Conservation (phyloP, 805 yeast genomes). For the Candida dendrica region DNA sequence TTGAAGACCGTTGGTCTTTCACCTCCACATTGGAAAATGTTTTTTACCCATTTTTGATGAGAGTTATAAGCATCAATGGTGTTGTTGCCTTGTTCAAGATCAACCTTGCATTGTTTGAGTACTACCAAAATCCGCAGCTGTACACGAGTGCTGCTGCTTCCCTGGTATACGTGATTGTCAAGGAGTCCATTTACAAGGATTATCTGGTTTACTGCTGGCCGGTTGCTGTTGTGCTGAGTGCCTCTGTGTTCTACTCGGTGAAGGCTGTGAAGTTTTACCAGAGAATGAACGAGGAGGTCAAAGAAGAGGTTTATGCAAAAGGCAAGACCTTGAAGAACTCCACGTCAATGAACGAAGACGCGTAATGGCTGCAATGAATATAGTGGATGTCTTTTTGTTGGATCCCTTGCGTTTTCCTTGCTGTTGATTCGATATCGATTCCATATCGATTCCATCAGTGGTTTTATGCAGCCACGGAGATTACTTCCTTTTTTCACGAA, state of each 20-base stretch:
- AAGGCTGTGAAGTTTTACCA: neutral
- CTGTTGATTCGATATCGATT: slow-evolving; percentile 7
- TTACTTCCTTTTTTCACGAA: no score
- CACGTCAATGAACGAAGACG: neutral
- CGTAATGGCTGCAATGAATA: neutral
- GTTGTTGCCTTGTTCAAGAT: slow-evolving; percentile 12
- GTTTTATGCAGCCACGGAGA: no score
- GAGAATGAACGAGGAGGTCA: slow-evolving; percentile 37
- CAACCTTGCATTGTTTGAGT: slow-evolving; percentile 12
- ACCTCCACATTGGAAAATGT: neutral
- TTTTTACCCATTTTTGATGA: neutral
- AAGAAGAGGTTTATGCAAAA: slow-evolving; percentile 48
- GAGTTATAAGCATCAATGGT: slow-evolving; percentile 2
- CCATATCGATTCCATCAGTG: no score
- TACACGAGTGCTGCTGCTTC: slow-evolving; percentile 14
- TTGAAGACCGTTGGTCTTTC: neutral
- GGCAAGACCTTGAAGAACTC: slow-evolving; percentile 44
- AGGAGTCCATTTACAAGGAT: slow-evolving; percentile 1
- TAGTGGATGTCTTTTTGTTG: no score
- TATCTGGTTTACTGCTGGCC: slow-evolving; percentile 16
- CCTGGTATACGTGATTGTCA: slow-evolving; percentile 7
- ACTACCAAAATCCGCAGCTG: slow-evolving; percentile 4
- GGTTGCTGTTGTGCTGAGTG: slow-evolving; percentile 7
- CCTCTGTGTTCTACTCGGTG: neutral
- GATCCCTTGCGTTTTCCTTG: neutral